These are phyloP conservation scores for Phaeosphaeria sp. DNA, from an alignment of 2,329 filamentous ascomycete genomes.

Conservation along the genomic window DNA sequence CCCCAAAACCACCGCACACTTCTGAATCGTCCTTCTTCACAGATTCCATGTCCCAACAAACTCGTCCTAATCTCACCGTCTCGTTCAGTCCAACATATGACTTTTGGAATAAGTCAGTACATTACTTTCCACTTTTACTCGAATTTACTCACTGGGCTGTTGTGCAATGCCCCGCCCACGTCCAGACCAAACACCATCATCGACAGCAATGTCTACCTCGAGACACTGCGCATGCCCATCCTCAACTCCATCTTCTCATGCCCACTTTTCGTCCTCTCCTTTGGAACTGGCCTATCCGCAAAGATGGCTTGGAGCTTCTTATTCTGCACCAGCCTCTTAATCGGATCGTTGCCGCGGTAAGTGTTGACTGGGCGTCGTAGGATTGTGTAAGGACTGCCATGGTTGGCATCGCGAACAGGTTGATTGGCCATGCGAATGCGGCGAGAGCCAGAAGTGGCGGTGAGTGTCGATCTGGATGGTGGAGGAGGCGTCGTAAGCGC, in stretches of 20 bases:
- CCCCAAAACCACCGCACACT: too few relatives aligned
- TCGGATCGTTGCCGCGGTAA: constrained; percentile 19
- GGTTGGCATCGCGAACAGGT: not conserved
- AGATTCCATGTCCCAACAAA: too few relatives aligned
- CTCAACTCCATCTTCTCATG: constrained; percentile 15
- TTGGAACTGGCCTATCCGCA: constrained; percentile 14
- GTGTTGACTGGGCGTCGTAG: constrained; percentile 11
- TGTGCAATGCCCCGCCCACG: not conserved
- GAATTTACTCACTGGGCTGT: not conserved
- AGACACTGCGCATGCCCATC: constrained; percentile 6
- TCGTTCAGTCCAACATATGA: too few relatives aligned
- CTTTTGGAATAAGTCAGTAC: too few relatives aligned
- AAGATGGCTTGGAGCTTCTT: constrained; percentile 24
- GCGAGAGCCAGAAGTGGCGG: not conserved
- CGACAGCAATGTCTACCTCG: not conserved
- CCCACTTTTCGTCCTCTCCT: constrained; percentile 8
- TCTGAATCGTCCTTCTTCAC: too few relatives aligned
- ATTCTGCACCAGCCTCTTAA: constrained; percentile 27
- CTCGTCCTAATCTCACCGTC: too few relatives aligned
- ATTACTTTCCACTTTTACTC: too few relatives aligned
- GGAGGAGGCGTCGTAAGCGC: too few relatives aligned
- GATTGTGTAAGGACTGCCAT: not conserved
- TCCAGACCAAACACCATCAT: not conserved
- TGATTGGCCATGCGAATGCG: constrained; percentile 8
- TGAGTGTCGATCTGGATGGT: too few relatives aligned